Conservation (phyloP, 495 filamentous ascomycete species). For the Annulohypoxylon maeteangense region DNA sequence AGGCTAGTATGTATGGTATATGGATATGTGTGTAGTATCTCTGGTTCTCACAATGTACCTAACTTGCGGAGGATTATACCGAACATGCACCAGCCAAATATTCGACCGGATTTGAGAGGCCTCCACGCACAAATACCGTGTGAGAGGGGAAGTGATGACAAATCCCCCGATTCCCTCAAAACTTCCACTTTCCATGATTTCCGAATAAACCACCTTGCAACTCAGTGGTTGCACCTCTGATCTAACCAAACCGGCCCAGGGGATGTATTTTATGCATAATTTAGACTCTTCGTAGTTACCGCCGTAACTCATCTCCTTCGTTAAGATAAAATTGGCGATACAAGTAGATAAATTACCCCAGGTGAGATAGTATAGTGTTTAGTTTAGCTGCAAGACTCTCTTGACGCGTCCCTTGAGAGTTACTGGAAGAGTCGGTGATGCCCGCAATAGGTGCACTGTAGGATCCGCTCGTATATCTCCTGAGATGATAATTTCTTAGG, state of each 20-base stretch:
- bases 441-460: neutral
- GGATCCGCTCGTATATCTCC: neutral
- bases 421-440: neutral
- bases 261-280: neutral
- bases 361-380: neutral
- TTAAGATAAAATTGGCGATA: neutral
- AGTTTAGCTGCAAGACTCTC: neutral
- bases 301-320: too few relatives aligned
- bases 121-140: neutral
- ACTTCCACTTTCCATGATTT: neutral
- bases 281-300: neutral
- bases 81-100: neutral
- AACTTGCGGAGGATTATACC: neutral
- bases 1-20: neutral
- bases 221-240: neutral
- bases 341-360: neutral
- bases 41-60: neutral
- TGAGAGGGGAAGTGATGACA: neutral
- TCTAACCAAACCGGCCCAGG: neutral
- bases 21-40: neutral
- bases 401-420: neutral
- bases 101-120: neutral
- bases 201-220: neutral
- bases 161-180: neutral
- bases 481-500: slow-evolving; percentile 12